Conservation (phyloP, 2,329 filamentous ascomycete genomes). For the Stachybotrys echinatus region DNA sequence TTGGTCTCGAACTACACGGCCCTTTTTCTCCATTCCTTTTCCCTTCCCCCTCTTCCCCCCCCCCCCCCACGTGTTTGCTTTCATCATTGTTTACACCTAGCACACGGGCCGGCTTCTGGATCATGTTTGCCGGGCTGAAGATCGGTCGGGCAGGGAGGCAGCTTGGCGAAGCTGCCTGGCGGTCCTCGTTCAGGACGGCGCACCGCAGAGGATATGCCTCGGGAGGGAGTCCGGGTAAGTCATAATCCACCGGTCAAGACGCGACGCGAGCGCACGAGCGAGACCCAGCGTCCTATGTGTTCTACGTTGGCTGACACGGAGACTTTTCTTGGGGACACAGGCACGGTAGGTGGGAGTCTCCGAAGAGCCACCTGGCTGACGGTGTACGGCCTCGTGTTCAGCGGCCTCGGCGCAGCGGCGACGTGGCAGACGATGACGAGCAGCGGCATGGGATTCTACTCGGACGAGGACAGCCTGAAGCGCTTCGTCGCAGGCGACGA, state of each 20-base stretch:
- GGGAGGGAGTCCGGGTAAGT: slow-evolving; percentile 17
- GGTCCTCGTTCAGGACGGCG: not conserved
- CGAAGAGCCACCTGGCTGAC: slow-evolving; percentile 17
- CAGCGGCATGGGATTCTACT: slow-evolving; percentile 33
- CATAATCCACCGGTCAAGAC: not conserved
- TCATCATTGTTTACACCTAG: not conserved
- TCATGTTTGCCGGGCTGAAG: slow-evolving; percentile 15
- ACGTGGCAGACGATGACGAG: slow-evolving; percentile 29
- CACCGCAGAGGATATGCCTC: slow-evolving; percentile 17
- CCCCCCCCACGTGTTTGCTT: not conserved
- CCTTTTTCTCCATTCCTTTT: not conserved
- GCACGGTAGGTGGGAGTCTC: slow-evolving; percentile 11
- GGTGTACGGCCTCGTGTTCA: slow-evolving; percentile 23
- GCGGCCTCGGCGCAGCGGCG: slow-evolving; percentile 23
- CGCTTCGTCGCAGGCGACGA: slow-evolving; percentile 57
- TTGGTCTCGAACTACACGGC: too few relatives aligned
- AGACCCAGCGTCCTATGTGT: too few relatives aligned
- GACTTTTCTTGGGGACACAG: not conserved
- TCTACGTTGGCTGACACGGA: not conserved
- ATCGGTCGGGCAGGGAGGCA: slow-evolving; percentile 17
- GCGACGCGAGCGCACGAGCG: too few relatives aligned
- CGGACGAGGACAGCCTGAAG: slow-evolving; percentile 66
- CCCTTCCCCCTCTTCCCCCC: not conserved
- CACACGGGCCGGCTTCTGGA: not conserved
- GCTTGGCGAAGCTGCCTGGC: slow-evolving; percentile 12